phyloP scores from a whole-genome alignment of 345 rosid species.

The Populus pruinosa region DNA sequence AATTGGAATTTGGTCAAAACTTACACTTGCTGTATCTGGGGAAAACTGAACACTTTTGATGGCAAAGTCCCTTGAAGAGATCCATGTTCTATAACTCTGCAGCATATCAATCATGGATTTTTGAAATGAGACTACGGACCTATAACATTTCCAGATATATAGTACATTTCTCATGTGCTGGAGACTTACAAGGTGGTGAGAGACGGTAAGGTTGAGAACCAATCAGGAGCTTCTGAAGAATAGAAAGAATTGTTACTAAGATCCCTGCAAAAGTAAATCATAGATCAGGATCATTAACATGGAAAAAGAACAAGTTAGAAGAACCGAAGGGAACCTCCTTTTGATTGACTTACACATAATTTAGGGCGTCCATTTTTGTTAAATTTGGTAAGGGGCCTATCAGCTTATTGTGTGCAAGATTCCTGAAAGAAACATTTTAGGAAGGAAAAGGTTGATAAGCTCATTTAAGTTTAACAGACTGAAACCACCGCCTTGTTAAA shows the following conservation, averaged over 20 bases:
- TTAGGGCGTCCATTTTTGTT: slow-evolving; percentile 58
- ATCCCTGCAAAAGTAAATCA: slow-evolving; percentile 49
- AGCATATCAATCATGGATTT: slow-evolving; percentile 4
- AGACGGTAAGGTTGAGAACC: slow-evolving; percentile 85
- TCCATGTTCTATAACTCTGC: slow-evolving; percentile 73
- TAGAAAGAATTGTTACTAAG: slow-evolving; percentile 81
- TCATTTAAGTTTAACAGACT: background rate
- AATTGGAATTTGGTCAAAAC: slow-evolving; percentile 20
- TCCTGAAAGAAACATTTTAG: slow-evolving; percentile 40
- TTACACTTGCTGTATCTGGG: slow-evolving; percentile 83
- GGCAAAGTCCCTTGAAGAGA: slow-evolving; percentile 68
- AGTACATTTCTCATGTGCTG: background rate
- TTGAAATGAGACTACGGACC: slow-evolving; percentile 1
- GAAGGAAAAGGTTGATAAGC: background rate
- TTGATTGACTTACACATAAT: slow-evolving; percentile 56
- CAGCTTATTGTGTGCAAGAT: slow-evolving; percentile 75
- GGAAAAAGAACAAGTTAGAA: slow-evolving; percentile 2
- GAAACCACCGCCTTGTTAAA: background rate
- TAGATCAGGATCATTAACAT: background rate
- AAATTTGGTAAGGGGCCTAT: slow-evolving; percentile 78
- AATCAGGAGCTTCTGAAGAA: slow-evolving; percentile 61
- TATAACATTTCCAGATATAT: background rate
- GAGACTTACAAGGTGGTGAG: slow-evolving; percentile 73
- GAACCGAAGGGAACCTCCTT: background rate
- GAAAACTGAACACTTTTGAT: slow-evolving; percentile 53